Evolutionary conservation across 176 grass and related monocot species (phyloP).

Genomic region (Aegilops bicornis): DNA sequence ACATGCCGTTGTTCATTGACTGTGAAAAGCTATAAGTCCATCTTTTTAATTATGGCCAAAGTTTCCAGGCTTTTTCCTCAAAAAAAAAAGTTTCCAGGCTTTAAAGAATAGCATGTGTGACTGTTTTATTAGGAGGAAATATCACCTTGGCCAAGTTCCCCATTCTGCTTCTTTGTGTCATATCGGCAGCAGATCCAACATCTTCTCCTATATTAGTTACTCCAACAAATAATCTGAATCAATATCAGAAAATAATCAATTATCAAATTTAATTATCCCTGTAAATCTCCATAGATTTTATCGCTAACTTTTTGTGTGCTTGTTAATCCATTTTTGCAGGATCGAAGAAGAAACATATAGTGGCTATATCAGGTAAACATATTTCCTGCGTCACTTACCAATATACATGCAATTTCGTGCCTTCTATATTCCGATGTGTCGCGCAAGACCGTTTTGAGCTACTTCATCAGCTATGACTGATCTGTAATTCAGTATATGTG

Average conservation of each 20-base stretch:
- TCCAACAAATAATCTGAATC: not conserved
- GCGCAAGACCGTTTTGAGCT: not conserved
- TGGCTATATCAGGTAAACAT: not conserved
- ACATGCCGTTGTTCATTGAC: not conserved
- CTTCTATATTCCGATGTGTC: not conserved
- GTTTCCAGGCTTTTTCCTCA: not conserved
- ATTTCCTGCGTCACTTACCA: not conserved
- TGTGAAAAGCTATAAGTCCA: constrained; percentile 2
- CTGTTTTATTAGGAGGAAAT: no score
- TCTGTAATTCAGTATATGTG: not conserved
- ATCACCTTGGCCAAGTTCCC: no score
- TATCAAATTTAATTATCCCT: no score
- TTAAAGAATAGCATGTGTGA: not conserved
- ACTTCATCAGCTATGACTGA: not conserved
- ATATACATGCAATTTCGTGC: no score
- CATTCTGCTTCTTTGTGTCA: not conserved
- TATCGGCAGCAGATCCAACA: not conserved
- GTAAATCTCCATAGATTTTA: not conserved
- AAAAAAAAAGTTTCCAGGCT: not conserved
- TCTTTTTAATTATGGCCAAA: not conserved
- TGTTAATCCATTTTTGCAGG: constrained; percentile 8
- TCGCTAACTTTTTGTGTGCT: not conserved
- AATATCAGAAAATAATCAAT: not conserved
- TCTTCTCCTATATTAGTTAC: not conserved
- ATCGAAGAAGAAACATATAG: rapidly evolving